These are phyloP conservation scores for Penicillium cinerascens DNA, from an alignment of 495 filamentous ascomycete genomes.

Conservation along the genomic window DNA sequence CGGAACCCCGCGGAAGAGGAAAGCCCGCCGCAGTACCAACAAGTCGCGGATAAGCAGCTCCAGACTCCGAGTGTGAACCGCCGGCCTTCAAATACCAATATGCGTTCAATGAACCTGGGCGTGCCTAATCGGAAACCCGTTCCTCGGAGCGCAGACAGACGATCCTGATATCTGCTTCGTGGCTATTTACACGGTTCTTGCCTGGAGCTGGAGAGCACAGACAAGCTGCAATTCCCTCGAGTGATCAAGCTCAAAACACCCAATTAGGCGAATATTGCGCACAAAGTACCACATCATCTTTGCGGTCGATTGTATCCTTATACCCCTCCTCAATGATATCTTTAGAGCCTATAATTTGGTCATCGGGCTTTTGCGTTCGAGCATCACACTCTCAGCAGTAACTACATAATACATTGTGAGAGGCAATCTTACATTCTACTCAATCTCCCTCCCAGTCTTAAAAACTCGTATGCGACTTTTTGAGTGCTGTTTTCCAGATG, in stretches of 20 bases:
- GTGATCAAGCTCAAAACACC: not conserved
- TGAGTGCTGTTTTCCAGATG: no score
- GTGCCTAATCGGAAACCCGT: conserved; percentile 42
- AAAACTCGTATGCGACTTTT: no score
- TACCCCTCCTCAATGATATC: not conserved
- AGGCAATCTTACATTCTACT: not conserved
- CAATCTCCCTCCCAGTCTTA: no score
- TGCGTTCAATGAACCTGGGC: conserved; percentile 38
- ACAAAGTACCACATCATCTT: not conserved
- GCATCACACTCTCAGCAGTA: not conserved
- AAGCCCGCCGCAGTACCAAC: conserved; percentile 39
- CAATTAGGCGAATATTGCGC: not conserved
- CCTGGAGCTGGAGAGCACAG: not conserved
- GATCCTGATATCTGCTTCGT: conserved; percentile 6
- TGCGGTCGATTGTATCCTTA: not conserved
- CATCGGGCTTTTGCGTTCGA: not conserved
- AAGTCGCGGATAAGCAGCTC: conserved; percentile 22
- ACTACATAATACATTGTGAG: not conserved
- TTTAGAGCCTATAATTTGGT: not conserved
- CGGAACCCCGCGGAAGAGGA: conserved; percentile 31
- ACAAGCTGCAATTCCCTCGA: not conserved
- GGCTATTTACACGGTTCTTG: not conserved
- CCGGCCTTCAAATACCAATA: conserved; percentile 20
- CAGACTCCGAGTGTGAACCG: conserved; percentile 12
- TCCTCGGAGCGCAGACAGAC: conserved; percentile 25